phyloP scores from a whole-genome alignment of 352 stramenopile species.

The Pythium oligandrum region DNA sequence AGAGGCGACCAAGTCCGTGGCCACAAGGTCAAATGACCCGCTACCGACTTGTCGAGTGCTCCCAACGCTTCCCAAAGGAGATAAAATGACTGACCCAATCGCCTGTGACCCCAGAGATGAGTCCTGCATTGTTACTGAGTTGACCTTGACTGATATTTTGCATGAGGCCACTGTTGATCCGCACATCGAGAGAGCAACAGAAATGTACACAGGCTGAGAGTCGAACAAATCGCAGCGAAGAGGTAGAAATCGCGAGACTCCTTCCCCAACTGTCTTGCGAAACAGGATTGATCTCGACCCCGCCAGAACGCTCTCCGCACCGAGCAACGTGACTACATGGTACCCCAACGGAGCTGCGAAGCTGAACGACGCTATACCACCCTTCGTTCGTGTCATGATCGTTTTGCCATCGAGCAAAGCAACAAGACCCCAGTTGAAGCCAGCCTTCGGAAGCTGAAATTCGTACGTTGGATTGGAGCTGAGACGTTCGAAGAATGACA shows the following conservation, averaged over 20 bases:
- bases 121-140: conserved; percentile 7
- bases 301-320: conserved; percentile 38
- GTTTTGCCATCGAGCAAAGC: conserved; percentile 33
- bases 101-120: conserved; percentile 7
- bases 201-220: conserved; percentile 29
- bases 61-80: conserved; percentile 3
- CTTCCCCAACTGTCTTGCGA: conserved; percentile 15
- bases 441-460: conserved; percentile 40
- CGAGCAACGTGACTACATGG: conserved; percentile 38
- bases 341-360: conserved; percentile 25
- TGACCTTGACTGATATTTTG: conserved; percentile 10
- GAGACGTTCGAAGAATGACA: conserved; percentile 44
- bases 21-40: conserved; percentile 1
- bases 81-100: conserved; percentile 13
- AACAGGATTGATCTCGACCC: conserved; percentile 38
- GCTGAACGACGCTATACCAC: conserved; percentile 29
- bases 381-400: conserved; percentile 20
- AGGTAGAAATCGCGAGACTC: conserved; percentile 12
- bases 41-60: not conserved
- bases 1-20: conserved; percentile 4
- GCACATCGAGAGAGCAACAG: conserved; percentile 25
- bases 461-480: conserved; percentile 28
- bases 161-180: conserved; percentile 12
- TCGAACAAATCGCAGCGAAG: conserved; percentile 54
- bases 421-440: conserved; percentile 38